Evolutionary conservation across 148 eudicot species (phyloP).

Genomic region (Pharnaceum exiguum): DNA sequence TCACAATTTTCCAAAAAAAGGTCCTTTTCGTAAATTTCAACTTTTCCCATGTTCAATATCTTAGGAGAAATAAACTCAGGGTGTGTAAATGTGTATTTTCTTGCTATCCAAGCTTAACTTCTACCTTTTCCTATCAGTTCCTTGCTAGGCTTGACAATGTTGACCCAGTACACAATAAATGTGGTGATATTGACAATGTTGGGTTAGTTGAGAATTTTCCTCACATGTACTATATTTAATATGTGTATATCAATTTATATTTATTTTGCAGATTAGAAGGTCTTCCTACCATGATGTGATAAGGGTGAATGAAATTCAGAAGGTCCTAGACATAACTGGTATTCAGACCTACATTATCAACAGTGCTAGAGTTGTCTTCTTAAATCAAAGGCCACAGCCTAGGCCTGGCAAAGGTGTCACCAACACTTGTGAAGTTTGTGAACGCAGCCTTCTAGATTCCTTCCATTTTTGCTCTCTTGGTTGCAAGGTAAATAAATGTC

Average conservation of each 20-base stretch:
- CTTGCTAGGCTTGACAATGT: conserved; percentile 23
- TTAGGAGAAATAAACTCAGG: background rate
- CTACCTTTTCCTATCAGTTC: background rate
- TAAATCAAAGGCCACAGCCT: conserved; percentile 87
- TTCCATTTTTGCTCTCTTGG: conserved; percentile 93
- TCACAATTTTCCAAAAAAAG: conserved; percentile 6
- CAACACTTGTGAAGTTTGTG: conserved; percentile 79
- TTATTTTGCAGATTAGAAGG: conserved; percentile 60
- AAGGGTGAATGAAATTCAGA: conserved; percentile 81
- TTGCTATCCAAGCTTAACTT: conserved; percentile 22
- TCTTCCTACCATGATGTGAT: conserved; percentile 96
- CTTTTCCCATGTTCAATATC: conserved; percentile 9
- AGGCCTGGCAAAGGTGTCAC: conserved; percentile 95
- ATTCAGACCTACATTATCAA: conserved; percentile 89
- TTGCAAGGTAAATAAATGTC: conserved; percentile 82
- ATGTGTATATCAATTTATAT: background rate
- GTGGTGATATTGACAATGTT: background rate
- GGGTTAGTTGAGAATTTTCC: background rate
- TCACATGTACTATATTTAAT: background rate
- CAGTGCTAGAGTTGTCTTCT: conserved; percentile 83
- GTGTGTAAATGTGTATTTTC: background rate
- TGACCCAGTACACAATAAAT: conserved; percentile 7
- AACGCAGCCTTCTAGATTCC: conserved; percentile 83
- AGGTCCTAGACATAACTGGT: conserved; percentile 63
- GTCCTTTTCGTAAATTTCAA: conserved; percentile 8